Evolutionary conservation across 495 filamentous ascomycete species (phyloP).

Genomic region (Xylona heveae): DNA sequence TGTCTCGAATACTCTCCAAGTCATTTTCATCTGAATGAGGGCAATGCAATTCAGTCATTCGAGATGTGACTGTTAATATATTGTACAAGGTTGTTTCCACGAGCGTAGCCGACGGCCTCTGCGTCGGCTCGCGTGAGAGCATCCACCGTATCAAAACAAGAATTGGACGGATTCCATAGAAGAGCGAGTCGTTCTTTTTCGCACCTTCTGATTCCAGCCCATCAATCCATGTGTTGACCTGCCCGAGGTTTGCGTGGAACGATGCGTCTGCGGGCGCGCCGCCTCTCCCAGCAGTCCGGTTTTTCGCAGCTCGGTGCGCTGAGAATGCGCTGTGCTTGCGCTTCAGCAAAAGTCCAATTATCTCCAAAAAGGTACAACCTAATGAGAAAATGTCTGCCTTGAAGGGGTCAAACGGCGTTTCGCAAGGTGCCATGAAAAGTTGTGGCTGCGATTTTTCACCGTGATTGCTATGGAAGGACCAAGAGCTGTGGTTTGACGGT

Average conservation of each 20-base stretch:
- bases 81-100: neutral
- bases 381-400: constrained; percentile 3
- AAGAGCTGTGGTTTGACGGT: neutral
- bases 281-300: constrained; percentile 3
- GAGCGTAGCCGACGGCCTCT: neutral
- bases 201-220: neutral
- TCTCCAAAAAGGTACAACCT: constrained; percentile 2
- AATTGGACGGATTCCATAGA: neutral
- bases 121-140: constrained; percentile 1
- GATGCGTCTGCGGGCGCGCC: constrained; percentile 1
- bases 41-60: no score
- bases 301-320: constrained; percentile 1
- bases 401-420: neutral
- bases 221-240: constrained; percentile 1
- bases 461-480: neutral
- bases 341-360: constrained; percentile 1
- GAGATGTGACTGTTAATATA: no score
- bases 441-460: neutral
- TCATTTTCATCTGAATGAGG: no score
- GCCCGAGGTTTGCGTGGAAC: constrained; percentile 2
- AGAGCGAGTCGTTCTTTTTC: constrained; percentile 2
- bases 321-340: constrained; percentile 1
- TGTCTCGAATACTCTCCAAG: no score
- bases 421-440: neutral
- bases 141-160: neutral